Evolutionary conservation across 2,329 filamentous ascomycete genomes (phyloP).

Genomic region (Penicillium sp.): DNA sequence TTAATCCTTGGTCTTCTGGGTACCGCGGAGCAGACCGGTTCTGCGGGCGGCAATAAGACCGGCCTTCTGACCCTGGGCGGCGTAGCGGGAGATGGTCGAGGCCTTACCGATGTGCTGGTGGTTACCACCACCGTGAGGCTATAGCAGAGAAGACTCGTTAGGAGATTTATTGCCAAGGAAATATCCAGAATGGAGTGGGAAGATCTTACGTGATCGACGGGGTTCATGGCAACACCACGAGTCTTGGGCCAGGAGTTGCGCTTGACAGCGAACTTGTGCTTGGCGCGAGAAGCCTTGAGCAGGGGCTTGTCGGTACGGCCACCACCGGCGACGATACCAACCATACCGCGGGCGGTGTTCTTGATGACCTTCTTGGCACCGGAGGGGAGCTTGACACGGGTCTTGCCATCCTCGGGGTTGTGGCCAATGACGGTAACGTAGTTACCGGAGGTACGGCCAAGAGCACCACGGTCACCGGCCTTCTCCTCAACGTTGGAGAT

Average conservation of each 20-base stretch:
- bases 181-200: background rate
- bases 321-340: conserved; percentile 98
- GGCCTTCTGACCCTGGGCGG: conserved; percentile 98
- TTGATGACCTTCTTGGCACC: conserved; percentile 99
- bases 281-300: conserved; percentile 98
- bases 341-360: conserved; percentile 93
- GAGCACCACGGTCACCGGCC: conserved; percentile 91
- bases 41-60: conserved; percentile 99
- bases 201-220: conserved; percentile 81
- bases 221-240: conserved; percentile 99
- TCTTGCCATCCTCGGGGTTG: conserved; percentile 99
- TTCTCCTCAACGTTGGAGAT: conserved; percentile 99
- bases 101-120: conserved; percentile 99
- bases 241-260: conserved; percentile 99
- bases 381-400: conserved; percentile 97
- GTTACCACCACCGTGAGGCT: conserved; percentile 97
- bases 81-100: conserved; percentile 98
- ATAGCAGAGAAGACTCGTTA: conserved; percentile 27
- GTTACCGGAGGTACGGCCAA: conserved; percentile 98
- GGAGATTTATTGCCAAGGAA: conserved; percentile 9
- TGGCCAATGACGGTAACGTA: conserved; percentile 98
- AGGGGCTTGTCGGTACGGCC: conserved; percentile 99
- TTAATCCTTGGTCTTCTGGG: conserved; percentile 99
- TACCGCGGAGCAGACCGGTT: conserved; percentile 99
- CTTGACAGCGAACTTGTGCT: conserved; percentile 99